Percentiles rank a stretch among this genome's conserved stretches.
Evolutionary conservation across 1,139 yeast genomes (phyloP).

Genomic region (Scheffersomyces quercinus): DNA sequence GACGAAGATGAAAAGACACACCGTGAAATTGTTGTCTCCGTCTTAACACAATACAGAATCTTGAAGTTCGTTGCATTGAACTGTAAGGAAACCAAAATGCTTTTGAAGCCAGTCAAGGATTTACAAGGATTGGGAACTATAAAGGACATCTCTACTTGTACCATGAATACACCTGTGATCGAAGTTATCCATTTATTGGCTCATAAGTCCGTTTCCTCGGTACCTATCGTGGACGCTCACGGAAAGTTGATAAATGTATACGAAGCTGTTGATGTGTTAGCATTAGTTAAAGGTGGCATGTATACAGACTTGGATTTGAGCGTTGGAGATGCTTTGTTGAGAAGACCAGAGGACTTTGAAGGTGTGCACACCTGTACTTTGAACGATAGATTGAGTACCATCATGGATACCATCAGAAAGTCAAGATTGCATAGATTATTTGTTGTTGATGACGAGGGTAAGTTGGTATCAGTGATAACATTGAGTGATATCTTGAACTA

Average conservation of each 20-base stretch:
- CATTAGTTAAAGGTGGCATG: slow-evolving; percentile 91
- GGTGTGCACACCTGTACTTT: slow-evolving; percentile 96
- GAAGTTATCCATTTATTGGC: slow-evolving; percentile 87
- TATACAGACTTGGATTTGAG: slow-evolving; percentile 87
- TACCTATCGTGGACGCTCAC: slow-evolving; percentile 85
- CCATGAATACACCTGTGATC: slow-evolving; percentile 90
- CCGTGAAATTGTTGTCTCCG: slow-evolving; percentile 92
- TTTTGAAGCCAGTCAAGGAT: slow-evolving; percentile 73
- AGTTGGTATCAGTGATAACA: slow-evolving; percentile 80
- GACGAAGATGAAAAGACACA: slow-evolving; percentile 93
- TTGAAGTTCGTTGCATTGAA: slow-evolving; percentile 93
- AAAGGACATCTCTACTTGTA: slow-evolving; percentile 70
- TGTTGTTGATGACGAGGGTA: slow-evolving; percentile 83
- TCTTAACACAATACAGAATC: slow-evolving; percentile 93
- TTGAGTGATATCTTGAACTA: slow-evolving; percentile 89
- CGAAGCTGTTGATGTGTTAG: slow-evolving; percentile 93
- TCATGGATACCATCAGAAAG: slow-evolving; percentile 90
- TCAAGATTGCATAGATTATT: slow-evolving; percentile 89
- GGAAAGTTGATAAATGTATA: slow-evolving; percentile 83
- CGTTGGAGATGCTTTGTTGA: slow-evolving; percentile 94
- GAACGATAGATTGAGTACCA: slow-evolving; percentile 83
- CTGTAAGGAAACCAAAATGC: slow-evolving; percentile 89
- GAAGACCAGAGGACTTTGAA: slow-evolving; percentile 95
- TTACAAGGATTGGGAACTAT: slow-evolving; percentile 62
- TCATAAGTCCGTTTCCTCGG: slow-evolving; percentile 78